Evolutionary conservation across 2,329 filamentous ascomycete genomes (phyloP).

Genomic region (Fusarium sp.): DNA sequence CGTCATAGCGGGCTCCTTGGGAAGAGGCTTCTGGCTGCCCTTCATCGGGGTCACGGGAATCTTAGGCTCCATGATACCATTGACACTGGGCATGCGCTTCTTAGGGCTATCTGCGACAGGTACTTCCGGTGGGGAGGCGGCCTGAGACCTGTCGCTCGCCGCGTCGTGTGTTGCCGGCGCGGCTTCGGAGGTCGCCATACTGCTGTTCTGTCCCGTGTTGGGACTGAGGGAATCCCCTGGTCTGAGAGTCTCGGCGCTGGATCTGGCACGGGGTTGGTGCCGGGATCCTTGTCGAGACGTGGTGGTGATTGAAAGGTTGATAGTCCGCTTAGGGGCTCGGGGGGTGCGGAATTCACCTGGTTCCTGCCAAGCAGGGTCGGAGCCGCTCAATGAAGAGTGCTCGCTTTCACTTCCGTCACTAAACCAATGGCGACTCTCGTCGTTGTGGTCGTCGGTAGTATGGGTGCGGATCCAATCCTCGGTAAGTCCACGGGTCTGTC

Average conservation of each 20-base stretch:
- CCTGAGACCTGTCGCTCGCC: slow-evolving; percentile 41
- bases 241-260: slow-evolving; percentile 65
- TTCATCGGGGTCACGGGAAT: slow-evolving; percentile 50
- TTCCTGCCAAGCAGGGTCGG: slow-evolving; percentile 62
- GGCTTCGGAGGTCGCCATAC: slow-evolving; percentile 47
- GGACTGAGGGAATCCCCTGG: slow-evolving; percentile 44
- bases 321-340: slow-evolving; percentile 47
- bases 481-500: slow-evolving; percentile 69
- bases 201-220: slow-evolving; percentile 43
- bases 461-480: slow-evolving; percentile 89
- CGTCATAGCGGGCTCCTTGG: slow-evolving; percentile 54
- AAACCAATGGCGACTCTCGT: slow-evolving; percentile 79
- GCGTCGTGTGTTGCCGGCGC: slow-evolving; percentile 43
- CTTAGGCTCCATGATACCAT: slow-evolving; percentile 45
- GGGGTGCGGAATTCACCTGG: slow-evolving; percentile 59
- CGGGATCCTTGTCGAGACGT: slow-evolving; percentile 46
- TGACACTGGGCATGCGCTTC: slow-evolving; percentile 32
- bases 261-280: slow-evolving; percentile 57
- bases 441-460: slow-evolving; percentile 71
- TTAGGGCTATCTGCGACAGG: slow-evolving; percentile 42
- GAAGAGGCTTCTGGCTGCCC: slow-evolving; percentile 48
- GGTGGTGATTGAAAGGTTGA: slow-evolving; percentile 8
- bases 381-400: slow-evolving; percentile 76
- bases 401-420: slow-evolving; percentile 77
- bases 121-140: slow-evolving; percentile 39